Percentiles rank a stretch among this genome's conserved stretches.
Conservation (phyloP, 805 yeast genomes). For the Cyberlindnera bimundalis region DNA sequence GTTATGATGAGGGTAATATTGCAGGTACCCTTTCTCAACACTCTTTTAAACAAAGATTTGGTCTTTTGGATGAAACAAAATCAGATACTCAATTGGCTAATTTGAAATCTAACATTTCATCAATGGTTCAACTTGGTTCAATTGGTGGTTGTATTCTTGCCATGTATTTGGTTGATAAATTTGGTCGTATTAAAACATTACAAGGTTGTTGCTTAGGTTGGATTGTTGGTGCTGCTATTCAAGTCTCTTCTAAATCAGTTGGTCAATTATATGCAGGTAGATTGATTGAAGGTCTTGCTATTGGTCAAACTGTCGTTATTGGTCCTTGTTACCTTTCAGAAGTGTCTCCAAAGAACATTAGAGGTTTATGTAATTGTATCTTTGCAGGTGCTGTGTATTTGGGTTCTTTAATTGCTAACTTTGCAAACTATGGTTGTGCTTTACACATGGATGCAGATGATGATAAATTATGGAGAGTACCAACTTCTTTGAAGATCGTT, state of each 20-base stretch:
- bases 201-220: conserved; percentile 41
- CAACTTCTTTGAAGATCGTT: conserved; percentile 45
- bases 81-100: conserved; percentile 38
- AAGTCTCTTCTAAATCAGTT: conserved; percentile 40
- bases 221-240: conserved; percentile 46
- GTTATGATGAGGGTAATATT: conserved; percentile 53
- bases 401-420: conserved; percentile 48
- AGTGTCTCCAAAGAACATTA: conserved; percentile 46
- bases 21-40: conserved; percentile 43
- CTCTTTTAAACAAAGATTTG: conserved; percentile 41
- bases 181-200: conserved; percentile 50
- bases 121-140: conserved; percentile 58
- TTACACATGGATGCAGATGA: conserved; percentile 37
- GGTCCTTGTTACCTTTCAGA: conserved; percentile 56
- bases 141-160: conserved; percentile 52
- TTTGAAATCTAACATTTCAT: conserved; percentile 48
- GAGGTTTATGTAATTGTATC: conserved; percentile 50
- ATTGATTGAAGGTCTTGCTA: conserved; percentile 50
- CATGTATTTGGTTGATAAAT: conserved; percentile 43
- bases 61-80: conserved; percentile 39
- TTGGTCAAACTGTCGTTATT: conserved; percentile 55
- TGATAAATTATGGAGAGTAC: conserved; percentile 49
- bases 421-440: conserved; percentile 50
- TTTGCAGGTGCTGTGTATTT: conserved; percentile 58
- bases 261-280: conserved; percentile 57